Evolutionary conservation across 495 filamentous ascomycete genomes (phyloP).

Genomic region (Darksidea phi): DNA sequence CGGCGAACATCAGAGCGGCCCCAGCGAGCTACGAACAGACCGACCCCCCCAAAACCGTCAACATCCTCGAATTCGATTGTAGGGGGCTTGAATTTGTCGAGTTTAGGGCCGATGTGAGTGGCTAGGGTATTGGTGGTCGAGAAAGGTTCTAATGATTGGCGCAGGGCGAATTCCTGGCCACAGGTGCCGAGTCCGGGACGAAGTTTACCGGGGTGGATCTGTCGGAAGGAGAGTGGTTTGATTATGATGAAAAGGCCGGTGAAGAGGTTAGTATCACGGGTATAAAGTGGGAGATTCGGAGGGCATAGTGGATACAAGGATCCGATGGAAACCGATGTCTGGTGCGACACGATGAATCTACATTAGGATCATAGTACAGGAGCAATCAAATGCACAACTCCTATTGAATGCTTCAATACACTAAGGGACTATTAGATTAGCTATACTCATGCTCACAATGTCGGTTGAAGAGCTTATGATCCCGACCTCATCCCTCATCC

Average conservation of each 20-base stretch:
- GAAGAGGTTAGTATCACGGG: constrained; percentile 91
- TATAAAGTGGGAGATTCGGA: constrained; percentile 78
- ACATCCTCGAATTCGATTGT: constrained; percentile 87
- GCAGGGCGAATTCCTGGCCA: constrained; percentile 87
- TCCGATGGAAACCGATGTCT: too few species aligned
- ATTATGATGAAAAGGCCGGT: constrained; percentile 73
- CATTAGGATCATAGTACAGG: too few species aligned
- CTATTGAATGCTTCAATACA: too few species aligned
- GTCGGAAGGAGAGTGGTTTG: constrained; percentile 84
- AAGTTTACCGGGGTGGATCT: constrained; percentile 80
- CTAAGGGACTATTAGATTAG: too few species aligned
- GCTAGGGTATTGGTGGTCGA: neutral
- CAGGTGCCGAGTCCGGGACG: constrained; percentile 73
- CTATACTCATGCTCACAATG: too few species aligned
- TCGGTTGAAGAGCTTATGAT: too few species aligned
- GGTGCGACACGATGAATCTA: too few species aligned
- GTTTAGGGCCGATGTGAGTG: constrained; percentile 76
- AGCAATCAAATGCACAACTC: too few species aligned
- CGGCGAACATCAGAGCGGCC: constrained; percentile 66
- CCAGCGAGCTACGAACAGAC: constrained; percentile 67
- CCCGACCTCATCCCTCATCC: too few species aligned
- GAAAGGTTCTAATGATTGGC: neutral
- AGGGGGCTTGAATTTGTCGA: constrained; percentile 88
- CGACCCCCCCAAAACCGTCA: constrained; percentile 69
- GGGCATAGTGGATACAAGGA: constrained; percentile 47